Percentiles rank a stretch among this genome's conserved stretches.
phyloP scores from a whole-genome alignment of 768 basidiomycete genomes.

The Polyporus arcularius region DNA sequence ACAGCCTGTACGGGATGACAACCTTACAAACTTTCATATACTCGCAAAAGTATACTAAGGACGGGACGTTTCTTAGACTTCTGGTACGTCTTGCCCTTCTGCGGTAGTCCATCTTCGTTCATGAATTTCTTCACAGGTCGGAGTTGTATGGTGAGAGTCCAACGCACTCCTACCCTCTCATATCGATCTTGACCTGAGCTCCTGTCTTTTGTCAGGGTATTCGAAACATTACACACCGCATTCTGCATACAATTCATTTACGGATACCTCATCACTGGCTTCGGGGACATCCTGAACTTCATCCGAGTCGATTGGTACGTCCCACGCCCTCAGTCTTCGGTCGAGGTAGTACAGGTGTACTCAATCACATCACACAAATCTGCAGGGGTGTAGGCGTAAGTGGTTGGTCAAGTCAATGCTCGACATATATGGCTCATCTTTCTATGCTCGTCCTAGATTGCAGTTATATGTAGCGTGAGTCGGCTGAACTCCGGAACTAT shows the following conservation, averaged over 20 bases:
- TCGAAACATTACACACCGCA: background rate
- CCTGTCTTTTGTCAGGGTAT: background rate
- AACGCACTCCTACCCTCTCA: too few species aligned
- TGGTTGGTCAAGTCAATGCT: too few species aligned
- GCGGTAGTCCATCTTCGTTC: too few species aligned
- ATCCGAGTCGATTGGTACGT: background rate
- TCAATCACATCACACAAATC: too few species aligned
- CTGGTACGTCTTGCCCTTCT: background rate
- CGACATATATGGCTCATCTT: too few species aligned
- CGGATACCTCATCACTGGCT: background rate
- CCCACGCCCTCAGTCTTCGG: too few species aligned
- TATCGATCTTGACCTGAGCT: too few species aligned
- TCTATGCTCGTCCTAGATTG: too few species aligned
- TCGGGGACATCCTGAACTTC: background rate
- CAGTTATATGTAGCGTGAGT: too few species aligned
- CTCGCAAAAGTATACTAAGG: conserved; percentile 6
- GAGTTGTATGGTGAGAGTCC: background rate
- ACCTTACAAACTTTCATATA: conserved; percentile 14
- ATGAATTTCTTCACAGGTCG: background rate
- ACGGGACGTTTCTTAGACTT: conserved; percentile 1
- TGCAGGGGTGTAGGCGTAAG: too few species aligned
- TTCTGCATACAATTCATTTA: background rate
- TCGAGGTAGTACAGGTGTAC: too few species aligned
- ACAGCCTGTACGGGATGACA: conserved; percentile 15
- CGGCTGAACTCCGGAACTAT: too few species aligned